Evolutionary conservation across 257 asterid species (phyloP), one percentile per base, ranked within the genome.

Genomic region (Verbascum thapsus): DNA sequence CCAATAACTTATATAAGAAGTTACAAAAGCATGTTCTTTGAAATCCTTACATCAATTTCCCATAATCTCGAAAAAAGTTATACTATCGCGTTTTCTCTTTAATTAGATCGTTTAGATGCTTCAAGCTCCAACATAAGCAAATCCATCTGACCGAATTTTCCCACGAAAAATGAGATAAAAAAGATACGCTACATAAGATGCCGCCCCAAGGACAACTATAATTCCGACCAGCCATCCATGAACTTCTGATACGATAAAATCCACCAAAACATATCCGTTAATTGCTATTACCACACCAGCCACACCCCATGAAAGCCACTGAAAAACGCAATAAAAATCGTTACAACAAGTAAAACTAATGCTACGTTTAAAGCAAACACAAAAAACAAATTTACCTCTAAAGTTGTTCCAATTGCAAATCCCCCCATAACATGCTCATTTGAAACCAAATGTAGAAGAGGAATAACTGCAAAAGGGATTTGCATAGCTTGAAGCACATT

Each of bases 401-500:
- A 35, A 7, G 71, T 58, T 38, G 81, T 72, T 58, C 88, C 96
- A 44, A 87, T 77, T n/a, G 66, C 82, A 58, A 87, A 87, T 13
- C 61, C 61, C 43, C 94, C 96, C 90, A 85, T 83, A 56, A 85
- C 48, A 10, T 74, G 76, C 74, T 87, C 88, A 3, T 77, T 77
- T 2, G 94, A 58, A 11, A 83, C 96, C 56, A 87, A 61, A 40
- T 83, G 85, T 7, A 87, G 78, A 58, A 85, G 87, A 30, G 96
- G 96, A 30, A 87, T 71, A 8, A 87, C 81, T 3, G 90, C 94
- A 58, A 85, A 87, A 0, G 96, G 96, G 0, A 87, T 87, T 56
- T 82, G 90, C 85, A 87, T 66, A 0, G 94, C 96, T 57, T 87
- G 96, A 60, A 87, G 80, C 39, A 87, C 90, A 49, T 87, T 87